Evolutionary conservation across 2,329 filamentous ascomycete species (phyloP), one percentile per base, ranked within the genome.

Genomic region (Fusarium cicatricum): DNA sequence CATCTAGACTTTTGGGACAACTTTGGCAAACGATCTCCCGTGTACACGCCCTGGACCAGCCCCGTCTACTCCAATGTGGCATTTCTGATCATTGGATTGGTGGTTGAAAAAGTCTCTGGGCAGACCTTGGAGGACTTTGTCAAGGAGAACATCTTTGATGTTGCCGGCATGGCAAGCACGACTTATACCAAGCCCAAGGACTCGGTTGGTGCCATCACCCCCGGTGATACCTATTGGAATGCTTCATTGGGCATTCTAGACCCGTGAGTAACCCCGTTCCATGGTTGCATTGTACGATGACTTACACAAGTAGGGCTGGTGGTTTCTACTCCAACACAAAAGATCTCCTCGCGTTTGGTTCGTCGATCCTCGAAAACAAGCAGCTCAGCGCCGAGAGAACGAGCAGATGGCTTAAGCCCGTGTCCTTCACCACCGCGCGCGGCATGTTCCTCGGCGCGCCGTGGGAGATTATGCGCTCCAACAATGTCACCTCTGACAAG

Each of bases 121-220:
- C 10, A 50, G 8, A 15, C 16, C 0, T 40, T 28, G 4, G 52
- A 57, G 11, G 40, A 39, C 0, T 57, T 51, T 15, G 52, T 57
- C 3, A 23, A 57, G 16, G 40, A 45, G 17, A 50, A 40, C n/a
- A 39, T 57, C 8, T 15, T 57, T 8, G 43, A 55, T 11, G 38
- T 51, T 8, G 52, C 52, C 1, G 52, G 54, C 16, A 58, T 58
- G 52, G n/a, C n/a, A n/a, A n/a, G n/a, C n/a, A n/a, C n/a, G n/a
- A n/a, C n/a, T n/a, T n/a, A n/a, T n/a, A n/a, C n/a, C n/a, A n/a
- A n/a, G n/a, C n/a, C n/a, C n/a, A n/a, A n/a, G n/a, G n/a, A 58
- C 45, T 56, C 52, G 5, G 38, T 41, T 1, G 54, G 52, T 2
- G 54, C 52, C 1, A 58, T 58, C 14, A 48, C 44, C 2, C 43